Evolutionary conservation across 1,284 basidiomycete species (phyloP).

Genomic region (Apiotrichum mycotoxinovorans): DNA sequence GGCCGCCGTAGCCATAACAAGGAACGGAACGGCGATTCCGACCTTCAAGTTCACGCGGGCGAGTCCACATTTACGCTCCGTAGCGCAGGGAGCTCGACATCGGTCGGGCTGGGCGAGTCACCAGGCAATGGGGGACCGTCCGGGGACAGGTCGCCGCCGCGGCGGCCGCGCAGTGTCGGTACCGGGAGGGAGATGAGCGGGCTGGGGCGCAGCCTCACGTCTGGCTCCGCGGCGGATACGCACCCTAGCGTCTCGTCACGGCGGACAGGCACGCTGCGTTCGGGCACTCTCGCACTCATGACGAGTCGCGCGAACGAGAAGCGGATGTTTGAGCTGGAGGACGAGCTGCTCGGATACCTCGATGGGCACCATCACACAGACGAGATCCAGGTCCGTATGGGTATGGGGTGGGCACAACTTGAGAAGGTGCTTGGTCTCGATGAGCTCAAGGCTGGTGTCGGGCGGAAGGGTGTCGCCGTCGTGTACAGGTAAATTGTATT

Average conservation of each 20-base stretch:
- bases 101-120: constrained; percentile 29
- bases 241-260: constrained; percentile 17
- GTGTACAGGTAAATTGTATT: constrained; percentile 21
- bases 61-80: constrained; percentile 43
- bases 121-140: constrained; percentile 11
- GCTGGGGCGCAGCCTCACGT: constrained; percentile 4
- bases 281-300: background rate
- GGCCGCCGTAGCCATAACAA: background rate
- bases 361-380: constrained; percentile 89
- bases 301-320: constrained; percentile 5
- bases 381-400: constrained; percentile 77
- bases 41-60: constrained; percentile 7
- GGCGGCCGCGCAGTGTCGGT: background rate
- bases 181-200: background rate
- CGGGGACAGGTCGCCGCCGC: background rate
- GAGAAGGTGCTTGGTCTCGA: constrained; percentile 64
- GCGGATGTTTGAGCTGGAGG: constrained; percentile 28
- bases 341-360: constrained; percentile 61
- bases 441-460: constrained; percentile 30
- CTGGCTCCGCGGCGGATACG: constrained; percentile 16
- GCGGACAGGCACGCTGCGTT: constrained; percentile 13
- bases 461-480: constrained; percentile 39
- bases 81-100: constrained; percentile 13
- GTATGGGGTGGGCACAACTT: constrained; percentile 76
- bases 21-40: background rate